A percentile compares a stretch with the other conserved stretches of the same genome.
phyloP scores from a whole-genome alignment of 1,284 basidiomycete genomes.

The Meripilus lineatus region DNA sequence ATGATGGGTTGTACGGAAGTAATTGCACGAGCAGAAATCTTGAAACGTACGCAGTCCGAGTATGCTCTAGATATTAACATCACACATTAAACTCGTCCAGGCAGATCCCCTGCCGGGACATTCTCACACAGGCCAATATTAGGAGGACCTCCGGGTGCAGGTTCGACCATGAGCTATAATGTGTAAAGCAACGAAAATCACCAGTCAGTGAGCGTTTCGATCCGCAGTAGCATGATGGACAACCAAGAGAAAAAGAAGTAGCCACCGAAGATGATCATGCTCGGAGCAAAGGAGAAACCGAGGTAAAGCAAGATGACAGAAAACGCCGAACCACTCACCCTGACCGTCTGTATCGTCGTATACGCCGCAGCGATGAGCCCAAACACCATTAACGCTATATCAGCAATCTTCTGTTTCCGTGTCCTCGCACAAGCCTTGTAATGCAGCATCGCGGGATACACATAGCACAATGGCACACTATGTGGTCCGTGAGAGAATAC shows the following conservation, averaged over 20 bases:
- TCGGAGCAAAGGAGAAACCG: too few relatives aligned
- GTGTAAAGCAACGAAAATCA: too few relatives aligned
- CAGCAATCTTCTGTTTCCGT: constrained; percentile 61
- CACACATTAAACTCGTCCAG: neutral
- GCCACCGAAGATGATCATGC: too few relatives aligned
- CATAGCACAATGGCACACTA: constrained; percentile 91
- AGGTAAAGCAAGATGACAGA: neutral
- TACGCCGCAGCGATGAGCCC: constrained; percentile 81
- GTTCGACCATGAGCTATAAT: constrained; percentile 33
- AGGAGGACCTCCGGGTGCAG: constrained; percentile 22
- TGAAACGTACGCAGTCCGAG: neutral
- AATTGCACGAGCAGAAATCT: too few relatives aligned
- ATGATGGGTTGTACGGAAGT: too few relatives aligned
- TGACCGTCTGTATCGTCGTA: constrained; percentile 79
- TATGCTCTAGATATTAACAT: neutral
- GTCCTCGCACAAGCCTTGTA: constrained; percentile 85
- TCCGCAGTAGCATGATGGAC: too few relatives aligned
- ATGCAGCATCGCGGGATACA: constrained; percentile 93
- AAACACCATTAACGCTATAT: constrained; percentile 80
- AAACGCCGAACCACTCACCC: constrained; percentile 35
- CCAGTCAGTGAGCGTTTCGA: too few relatives aligned
- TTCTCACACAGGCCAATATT: constrained; percentile 24
- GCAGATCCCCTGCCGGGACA: constrained; percentile 8
- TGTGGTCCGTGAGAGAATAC: neutral
- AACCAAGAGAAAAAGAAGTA: too few relatives aligned